Conservation (phyloP, 225 moss, liverwort and hornwort genomes). For the Polytrichum formosum region DNA sequence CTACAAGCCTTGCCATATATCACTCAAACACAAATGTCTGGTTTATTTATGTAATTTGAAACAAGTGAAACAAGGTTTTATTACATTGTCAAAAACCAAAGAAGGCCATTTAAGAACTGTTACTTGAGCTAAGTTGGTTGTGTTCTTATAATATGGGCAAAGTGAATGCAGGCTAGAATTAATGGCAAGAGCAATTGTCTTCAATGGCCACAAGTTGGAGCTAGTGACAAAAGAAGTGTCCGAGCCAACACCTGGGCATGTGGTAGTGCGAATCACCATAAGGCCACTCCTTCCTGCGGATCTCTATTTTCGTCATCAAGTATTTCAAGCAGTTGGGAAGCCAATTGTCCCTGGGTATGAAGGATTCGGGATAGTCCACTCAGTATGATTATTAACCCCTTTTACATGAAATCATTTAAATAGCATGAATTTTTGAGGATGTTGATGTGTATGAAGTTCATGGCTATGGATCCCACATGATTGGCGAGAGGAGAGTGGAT, state of each 20-base stretch:
- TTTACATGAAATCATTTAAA: neutral
- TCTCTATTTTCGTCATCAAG: neutral
- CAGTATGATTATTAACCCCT: neutral
- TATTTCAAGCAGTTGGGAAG: neutral
- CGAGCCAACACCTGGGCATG: neutral
- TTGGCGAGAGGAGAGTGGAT: too few relatives aligned
- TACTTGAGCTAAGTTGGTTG: too few relatives aligned
- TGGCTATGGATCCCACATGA: neutral
- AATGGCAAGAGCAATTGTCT: slow-evolving; percentile 9
- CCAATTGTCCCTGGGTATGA: neutral
- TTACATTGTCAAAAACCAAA: too few relatives aligned
- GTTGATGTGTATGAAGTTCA: neutral
- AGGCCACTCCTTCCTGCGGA: neutral
- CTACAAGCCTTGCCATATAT: too few relatives aligned
- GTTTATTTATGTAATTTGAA: too few relatives aligned
- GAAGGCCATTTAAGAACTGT: too few relatives aligned
- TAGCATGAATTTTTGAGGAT: neutral
- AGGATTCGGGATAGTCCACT: slow-evolving; percentile 1
- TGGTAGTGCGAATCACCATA: neutral
- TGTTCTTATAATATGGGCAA: too few relatives aligned
- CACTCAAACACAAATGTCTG: too few relatives aligned
- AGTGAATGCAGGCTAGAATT: neutral
- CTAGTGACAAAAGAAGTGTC: neutral
- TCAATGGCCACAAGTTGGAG: neutral
- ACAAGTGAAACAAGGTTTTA: too few relatives aligned